Evolutionary conservation across 2,329 filamentous ascomycete species (phyloP).

Genomic region (Knoxdaviesia proteae): DNA sequence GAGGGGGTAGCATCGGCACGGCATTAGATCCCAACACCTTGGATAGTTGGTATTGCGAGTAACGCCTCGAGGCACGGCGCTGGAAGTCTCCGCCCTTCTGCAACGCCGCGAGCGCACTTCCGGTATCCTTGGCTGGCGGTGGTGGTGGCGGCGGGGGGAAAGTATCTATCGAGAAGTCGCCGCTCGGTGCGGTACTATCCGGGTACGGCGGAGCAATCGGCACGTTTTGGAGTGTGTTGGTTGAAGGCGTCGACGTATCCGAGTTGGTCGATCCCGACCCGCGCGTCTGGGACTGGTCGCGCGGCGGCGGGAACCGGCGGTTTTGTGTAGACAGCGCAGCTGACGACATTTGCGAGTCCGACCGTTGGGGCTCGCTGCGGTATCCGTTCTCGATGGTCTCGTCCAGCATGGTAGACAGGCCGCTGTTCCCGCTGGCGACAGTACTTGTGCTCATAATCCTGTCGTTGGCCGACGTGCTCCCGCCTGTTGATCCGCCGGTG

Average conservation of each 20-base stretch:
- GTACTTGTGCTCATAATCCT: conserved; percentile 38
- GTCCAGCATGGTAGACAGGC: conserved; percentile 35
- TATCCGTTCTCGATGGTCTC: conserved; percentile 37
- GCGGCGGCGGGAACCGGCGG: conserved; percentile 22
- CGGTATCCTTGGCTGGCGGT: conserved; percentile 46
- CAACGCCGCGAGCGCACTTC: conserved; percentile 75
- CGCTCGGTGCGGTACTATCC: conserved; percentile 26
- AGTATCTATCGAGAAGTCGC: conserved; percentile 36
- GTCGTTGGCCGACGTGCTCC: conserved; percentile 17
- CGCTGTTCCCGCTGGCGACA: conserved; percentile 33
- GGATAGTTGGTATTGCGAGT: conserved; percentile 91
- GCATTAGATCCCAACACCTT: conserved; percentile 71
- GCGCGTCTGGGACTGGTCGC: conserved; percentile 26
- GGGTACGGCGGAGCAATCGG: conserved; percentile 56
- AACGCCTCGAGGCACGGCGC: conserved; percentile 74
- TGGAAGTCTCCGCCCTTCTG: conserved; percentile 87
- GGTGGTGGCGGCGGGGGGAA: conserved; percentile 49
- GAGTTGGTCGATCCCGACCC: conserved; percentile 23
- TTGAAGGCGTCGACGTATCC: conserved; percentile 50
- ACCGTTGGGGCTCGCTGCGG: conserved; percentile 9
- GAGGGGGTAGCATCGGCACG: conserved; percentile 68
- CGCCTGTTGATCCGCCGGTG: conserved; percentile 8
- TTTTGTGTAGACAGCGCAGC: no score
- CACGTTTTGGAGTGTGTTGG: conserved; percentile 53
- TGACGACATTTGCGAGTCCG: background rate